Evolutionary conservation across 371 early-diverging fungal species (phyloP).

Genomic region (Mortierella sp.): DNA sequence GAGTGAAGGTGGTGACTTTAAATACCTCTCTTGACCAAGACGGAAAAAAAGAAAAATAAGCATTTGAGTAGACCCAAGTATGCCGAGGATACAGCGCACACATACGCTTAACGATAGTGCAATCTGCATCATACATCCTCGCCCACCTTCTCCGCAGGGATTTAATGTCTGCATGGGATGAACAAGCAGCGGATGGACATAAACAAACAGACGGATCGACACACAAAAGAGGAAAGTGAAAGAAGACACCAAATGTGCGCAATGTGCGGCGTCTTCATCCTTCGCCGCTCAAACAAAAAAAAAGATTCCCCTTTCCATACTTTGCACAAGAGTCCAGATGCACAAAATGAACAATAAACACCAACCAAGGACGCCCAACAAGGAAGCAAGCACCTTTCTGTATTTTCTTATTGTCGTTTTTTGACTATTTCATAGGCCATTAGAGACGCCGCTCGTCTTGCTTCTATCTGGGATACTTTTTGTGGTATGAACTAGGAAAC

Average conservation of each 20-base stretch:
- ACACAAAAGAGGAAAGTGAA: background rate
- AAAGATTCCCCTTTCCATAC: background rate
- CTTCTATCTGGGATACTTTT: too few species aligned
- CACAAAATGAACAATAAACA: background rate
- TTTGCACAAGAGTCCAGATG: background rate
- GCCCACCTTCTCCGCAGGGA: background rate
- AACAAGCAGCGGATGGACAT: background rate
- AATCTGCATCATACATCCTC: background rate
- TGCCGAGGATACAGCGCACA: background rate
- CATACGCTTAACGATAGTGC: background rate
- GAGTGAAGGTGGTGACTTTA: background rate
- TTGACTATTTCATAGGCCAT: background rate
- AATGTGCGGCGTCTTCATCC: background rate
- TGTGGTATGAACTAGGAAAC: too few species aligned
- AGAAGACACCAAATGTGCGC: background rate
- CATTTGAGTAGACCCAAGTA: background rate
- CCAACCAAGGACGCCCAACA: background rate
- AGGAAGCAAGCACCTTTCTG: background rate
- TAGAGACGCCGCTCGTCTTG: background rate
- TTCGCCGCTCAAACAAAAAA: too few species aligned
- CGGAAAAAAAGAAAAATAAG: background rate
- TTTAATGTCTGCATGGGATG: background rate
- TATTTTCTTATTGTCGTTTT: background rate
- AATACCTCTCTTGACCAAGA: background rate
- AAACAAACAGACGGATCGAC: background rate